These are phyloP conservation scores for Melastoma malabathricum DNA, from an alignment of 345 rosid species.

Conservation along the genomic window DNA sequence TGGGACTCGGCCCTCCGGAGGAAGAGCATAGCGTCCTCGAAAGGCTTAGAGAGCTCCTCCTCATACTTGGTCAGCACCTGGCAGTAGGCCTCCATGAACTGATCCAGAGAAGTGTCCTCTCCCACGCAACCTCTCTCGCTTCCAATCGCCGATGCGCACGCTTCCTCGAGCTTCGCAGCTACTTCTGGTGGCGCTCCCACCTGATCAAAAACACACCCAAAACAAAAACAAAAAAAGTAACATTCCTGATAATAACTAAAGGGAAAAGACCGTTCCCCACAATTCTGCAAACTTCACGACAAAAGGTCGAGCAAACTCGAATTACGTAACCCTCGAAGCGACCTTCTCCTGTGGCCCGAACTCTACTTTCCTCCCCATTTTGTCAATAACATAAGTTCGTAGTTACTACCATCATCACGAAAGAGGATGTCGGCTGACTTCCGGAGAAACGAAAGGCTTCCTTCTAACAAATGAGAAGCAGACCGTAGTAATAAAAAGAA, in stretches of 20 bases:
- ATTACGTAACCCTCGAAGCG: too few species aligned
- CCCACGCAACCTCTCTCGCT: conserved; percentile 29
- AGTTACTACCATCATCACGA: background rate
- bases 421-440: background rate
- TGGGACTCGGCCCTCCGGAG: conserved; percentile 73
- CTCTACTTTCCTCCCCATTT: too few species aligned
- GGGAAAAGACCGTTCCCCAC: too few species aligned
- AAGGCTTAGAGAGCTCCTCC: conserved; percentile 91
- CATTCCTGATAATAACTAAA: too few species aligned
- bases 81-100: conserved; percentile 99
- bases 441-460: too few species aligned
- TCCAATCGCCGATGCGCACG: conserved; percentile 53
- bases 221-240: too few species aligned
- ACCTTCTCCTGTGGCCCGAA: too few species aligned
- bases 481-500: too few species aligned
- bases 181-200: conserved; percentile 95
- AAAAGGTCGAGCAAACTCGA: too few species aligned
- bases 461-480: background rate
- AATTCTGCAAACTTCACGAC: too few species aligned
- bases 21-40: conserved; percentile 86
- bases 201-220: conserved; percentile 13
- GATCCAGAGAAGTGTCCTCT: conserved; percentile 93
- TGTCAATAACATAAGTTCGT: too few species aligned
- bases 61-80: conserved; percentile 96
- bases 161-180: conserved; percentile 69